Base-by-base conservation (phyloP, 345 rosid species). In the Salix exigua region DNA sequence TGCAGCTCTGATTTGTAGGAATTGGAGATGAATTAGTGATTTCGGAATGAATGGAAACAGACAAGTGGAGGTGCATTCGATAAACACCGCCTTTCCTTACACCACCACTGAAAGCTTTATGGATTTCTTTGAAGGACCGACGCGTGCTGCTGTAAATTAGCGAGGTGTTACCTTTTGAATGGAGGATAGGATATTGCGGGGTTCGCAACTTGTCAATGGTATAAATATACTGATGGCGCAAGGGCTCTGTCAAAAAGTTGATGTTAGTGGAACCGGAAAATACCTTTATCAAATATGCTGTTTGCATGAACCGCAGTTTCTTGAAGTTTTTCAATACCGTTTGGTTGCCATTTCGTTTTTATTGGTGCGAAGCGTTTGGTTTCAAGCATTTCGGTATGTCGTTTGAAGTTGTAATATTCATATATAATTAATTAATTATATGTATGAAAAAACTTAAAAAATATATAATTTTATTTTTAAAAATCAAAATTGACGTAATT, bases 101-200 rank as follows among this genome's bases (percentile, higher is more conserved):
- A 82, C 88, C 68, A 82, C 30, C 37, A 77, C 86, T 6, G 90
- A 87, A 72, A 88, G 90, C 82, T 88, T 86, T 69, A 85, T 90
- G 89, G 86, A 90, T 74, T 87, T 87, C 84, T 88, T 90, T 38
- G 87, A 90, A 70, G 91, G 87, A 31, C 53, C 82, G 73, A 55
- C 84, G 6, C 87, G 82, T 40, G 82, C 72, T 58, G 90, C 91
- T 2, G 71, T 70, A 30, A 78, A 77, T 77, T 86, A 25, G 64
- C 28, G 10, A 60, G 1, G 63, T 10, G 63, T 6, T 58, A n/a
- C 63, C 63, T 58, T 58, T 58, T 58, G 23, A 58, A 7, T 58
- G 37, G 42, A 33, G 6, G 37, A 33, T 33, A 30, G 13, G 37
- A 10, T 50, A 28, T 30, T 30, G 40, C 18, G 30, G 55, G 37